A percentile compares a stretch with the other conserved stretches of the same genome.
Conservation (phyloP, 768 basidiomycete species). For the Rossbeevera mucosa region DNA sequence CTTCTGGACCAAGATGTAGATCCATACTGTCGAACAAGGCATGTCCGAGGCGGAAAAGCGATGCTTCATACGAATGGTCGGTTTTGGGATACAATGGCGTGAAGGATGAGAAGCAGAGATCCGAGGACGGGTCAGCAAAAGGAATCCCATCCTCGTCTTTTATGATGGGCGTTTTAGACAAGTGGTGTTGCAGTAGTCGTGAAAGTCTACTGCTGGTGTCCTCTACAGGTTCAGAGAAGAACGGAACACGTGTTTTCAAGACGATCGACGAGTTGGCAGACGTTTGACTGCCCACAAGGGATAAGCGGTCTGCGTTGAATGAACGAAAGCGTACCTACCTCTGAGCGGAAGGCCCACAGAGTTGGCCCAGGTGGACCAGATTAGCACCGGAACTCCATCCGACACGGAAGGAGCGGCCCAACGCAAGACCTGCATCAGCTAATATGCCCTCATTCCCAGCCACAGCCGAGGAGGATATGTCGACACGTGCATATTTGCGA, state of each 20-base stretch:
- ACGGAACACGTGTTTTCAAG: constrained; percentile 45
- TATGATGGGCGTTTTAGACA: constrained; percentile 66
- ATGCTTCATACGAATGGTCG: constrained; percentile 70
- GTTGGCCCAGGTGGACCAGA: constrained; percentile 69
- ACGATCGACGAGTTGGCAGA: constrained; percentile 64
- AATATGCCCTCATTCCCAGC: constrained; percentile 59
- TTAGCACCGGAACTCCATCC: constrained; percentile 85
- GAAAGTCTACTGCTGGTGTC: constrained; percentile 42
- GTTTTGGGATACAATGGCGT: constrained; percentile 62
- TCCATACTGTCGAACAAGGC: constrained; percentile 86
- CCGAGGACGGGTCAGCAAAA: constrained; percentile 56
- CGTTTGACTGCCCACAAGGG: constrained; percentile 36
- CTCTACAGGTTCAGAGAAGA: constrained; percentile 31
- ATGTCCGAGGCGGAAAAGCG: constrained; percentile 81
- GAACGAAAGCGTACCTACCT: constrained; percentile 40
- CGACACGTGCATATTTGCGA: constrained; percentile 75
- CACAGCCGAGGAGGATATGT: constrained; percentile 59
- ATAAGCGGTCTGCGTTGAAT: constrained; percentile 7
- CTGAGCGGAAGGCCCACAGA: constrained; percentile 55
- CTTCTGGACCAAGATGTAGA: constrained; percentile 48
- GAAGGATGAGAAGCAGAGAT: constrained; percentile 78
- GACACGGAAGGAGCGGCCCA: constrained; percentile 85
- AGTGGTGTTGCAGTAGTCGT: constrained; percentile 72
- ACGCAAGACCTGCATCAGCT: constrained; percentile 77
- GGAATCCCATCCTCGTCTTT: constrained; percentile 68